These are phyloP conservation scores for Umbelopsis ramanniana DNA, from an alignment of 192 early-diverging fungal genomes.

Conservation along the genomic window DNA sequence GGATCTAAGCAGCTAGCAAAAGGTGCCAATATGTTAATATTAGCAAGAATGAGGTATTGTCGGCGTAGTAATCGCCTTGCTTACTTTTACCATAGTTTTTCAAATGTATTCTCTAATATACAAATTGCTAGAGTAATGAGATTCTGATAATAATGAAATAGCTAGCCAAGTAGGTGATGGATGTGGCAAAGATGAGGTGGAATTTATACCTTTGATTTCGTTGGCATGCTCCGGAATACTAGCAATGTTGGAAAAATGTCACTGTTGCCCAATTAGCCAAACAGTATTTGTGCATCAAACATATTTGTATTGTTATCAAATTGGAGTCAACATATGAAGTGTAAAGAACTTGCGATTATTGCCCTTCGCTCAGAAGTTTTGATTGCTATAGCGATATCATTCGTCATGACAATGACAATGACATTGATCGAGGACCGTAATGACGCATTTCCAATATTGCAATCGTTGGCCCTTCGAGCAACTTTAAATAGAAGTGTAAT, in stretches of 20 bases:
- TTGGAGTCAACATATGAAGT: not conserved
- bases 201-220: slow-evolving; percentile 1
- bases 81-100: not conserved
- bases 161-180: not conserved
- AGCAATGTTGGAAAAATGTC: not conserved
- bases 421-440: too few species aligned
- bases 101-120: not conserved
- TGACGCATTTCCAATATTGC: too few species aligned
- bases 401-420: too few species aligned
- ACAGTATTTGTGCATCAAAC: not conserved
- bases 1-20: not conserved
- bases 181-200: not conserved
- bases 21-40: not conserved
- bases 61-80: not conserved
- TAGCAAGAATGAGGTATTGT: not conserved
- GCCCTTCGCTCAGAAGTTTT: too few species aligned
- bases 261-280: not conserved
- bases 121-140: not conserved
- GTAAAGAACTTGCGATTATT: too few species aligned
- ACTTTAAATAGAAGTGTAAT: too few species aligned
- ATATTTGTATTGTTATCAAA: slow-evolving; percentile 5
- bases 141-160: not conserved
- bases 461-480: too few species aligned
- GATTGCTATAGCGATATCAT: too few species aligned
- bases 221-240: slow-evolving; percentile 14